Percentiles rank a stretch among this genome's conserved stretches.
Conservation (phyloP, 179 eudicot species). For the Spinacia oleracea region DNA sequence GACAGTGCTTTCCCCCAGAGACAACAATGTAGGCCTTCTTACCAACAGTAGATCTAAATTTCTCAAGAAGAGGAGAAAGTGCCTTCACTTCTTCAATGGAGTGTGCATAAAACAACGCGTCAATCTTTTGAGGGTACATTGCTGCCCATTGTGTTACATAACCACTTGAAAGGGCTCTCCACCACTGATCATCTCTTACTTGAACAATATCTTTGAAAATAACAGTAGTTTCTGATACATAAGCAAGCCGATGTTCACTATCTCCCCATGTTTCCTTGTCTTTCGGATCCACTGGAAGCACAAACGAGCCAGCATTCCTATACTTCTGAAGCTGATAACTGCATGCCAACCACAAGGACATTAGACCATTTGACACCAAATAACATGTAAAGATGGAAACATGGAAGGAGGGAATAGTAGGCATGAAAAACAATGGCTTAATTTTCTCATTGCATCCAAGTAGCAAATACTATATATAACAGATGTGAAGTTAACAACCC, state of each 20-base stretch:
- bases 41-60: constrained; percentile 68
- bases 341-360: constrained; percentile 23
- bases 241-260: constrained; percentile 91
- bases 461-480: neutral
- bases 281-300: constrained; percentile 79
- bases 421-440: neutral
- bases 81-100: constrained; percentile 65
- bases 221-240: constrained; percentile 86
- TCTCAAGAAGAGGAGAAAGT: constrained; percentile 78
- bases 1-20: constrained; percentile 67
- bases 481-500: neutral
- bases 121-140: constrained; percentile 89
- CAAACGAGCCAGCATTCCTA: constrained; percentile 80
- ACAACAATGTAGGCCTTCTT: constrained; percentile 89
- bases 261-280: constrained; percentile 99
- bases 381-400: neutral
- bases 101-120: constrained; percentile 88
- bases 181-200: constrained; percentile 96
- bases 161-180: constrained; percentile 86
- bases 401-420: neutral
- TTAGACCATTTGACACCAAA: neutral
- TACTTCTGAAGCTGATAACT: constrained; percentile 96
- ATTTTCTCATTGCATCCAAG: neutral
- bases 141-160: constrained; percentile 97
- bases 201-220: constrained; percentile 89